Evolutionary conservation across 78 protist species (phyloP), one percentile per base, ranked within the genome.

Genomic region (Cavenderia fasciculata): DNA sequence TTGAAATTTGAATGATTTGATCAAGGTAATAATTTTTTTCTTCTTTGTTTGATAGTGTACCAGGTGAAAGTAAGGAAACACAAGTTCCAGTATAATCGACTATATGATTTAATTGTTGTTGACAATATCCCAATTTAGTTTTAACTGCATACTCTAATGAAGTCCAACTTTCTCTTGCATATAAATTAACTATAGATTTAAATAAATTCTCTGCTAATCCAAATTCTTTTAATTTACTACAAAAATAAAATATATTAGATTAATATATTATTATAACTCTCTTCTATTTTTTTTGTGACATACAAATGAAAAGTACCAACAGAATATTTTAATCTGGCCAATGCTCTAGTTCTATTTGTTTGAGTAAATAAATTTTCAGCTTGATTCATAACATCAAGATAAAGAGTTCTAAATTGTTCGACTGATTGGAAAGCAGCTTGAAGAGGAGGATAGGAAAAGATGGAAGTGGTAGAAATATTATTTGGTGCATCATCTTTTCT

Each of bases 81-180:
- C 89, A 82, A 11, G 78, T 82, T 41, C 38, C 49, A 8, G 49
- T 62, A 77, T 77, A 82, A 27, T 82, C 89, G 2, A 54, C 51
- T 44, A 68, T 10, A 52, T 82, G 63, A 41, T 61, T 62, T 57
- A 82, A 41, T 57, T 52, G 29, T 40, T 82, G 65, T 52, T 82
- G 89, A 31, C 89, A 82, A 27, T 51, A 82, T 14, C 71, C n/a
- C 6, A 82, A 41, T 31, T 71, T 82, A 29, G 89, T 82, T 31
- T 56, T 65, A 43, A 68, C 59, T 4, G 89, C 41, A 82, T 82
- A 82, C 10, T 82, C 89, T 14, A 82, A 68, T 23, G 23, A 21
- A 2, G 72, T 16, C 89, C 89, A 82, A 23, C 36, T 12, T n/a
- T 82, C 89, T 52, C 89, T 51, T 4, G 63, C 36, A 31, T 78